A percentile compares a stretch with the other conserved stretches of the same genome.
Evolutionary conservation across 768 basidiomycete genomes (phyloP).

Genomic region (Chalciporus chontae): DNA sequence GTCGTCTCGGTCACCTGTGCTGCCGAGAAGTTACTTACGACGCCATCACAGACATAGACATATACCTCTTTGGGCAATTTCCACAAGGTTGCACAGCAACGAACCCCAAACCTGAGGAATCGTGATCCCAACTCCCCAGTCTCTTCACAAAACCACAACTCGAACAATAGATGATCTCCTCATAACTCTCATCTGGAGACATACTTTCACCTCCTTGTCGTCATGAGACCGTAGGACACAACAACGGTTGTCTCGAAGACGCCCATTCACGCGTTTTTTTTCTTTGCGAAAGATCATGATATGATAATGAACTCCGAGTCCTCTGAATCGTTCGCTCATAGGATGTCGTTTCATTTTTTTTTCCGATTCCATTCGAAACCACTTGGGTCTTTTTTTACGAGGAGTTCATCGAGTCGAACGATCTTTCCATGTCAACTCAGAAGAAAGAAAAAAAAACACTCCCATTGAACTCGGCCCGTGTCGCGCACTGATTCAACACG

Average conservation of each 20-base stretch:
- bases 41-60: conserved; percentile 3
- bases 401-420: neutral
- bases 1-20: neutral
- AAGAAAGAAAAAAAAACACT: too few relatives aligned
- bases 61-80: too few relatives aligned
- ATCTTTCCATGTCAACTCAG: neutral
- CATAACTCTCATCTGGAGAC: too few relatives aligned
- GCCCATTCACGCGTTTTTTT: neutral
- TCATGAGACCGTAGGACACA: neutral
- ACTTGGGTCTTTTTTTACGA: neutral
- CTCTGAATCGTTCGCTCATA: neutral
- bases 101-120: too few relatives aligned
- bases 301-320: too few relatives aligned
- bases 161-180: neutral
- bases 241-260: conserved; percentile 8
- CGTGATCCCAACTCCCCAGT: neutral
- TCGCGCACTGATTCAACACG: neutral
- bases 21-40: conserved; percentile 1
- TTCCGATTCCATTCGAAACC: neutral
- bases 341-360: neutral
- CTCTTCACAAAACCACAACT: too few relatives aligned
- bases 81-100: neutral
- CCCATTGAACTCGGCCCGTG: too few relatives aligned
- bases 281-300: neutral
- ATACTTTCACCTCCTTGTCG: neutral